A percentile compares a stretch with the other conserved stretches of the same genome.
These are phyloP conservation scores for Sophora flavescens DNA, from an alignment of 306 rosid genomes.

Conservation along the genomic window DNA sequence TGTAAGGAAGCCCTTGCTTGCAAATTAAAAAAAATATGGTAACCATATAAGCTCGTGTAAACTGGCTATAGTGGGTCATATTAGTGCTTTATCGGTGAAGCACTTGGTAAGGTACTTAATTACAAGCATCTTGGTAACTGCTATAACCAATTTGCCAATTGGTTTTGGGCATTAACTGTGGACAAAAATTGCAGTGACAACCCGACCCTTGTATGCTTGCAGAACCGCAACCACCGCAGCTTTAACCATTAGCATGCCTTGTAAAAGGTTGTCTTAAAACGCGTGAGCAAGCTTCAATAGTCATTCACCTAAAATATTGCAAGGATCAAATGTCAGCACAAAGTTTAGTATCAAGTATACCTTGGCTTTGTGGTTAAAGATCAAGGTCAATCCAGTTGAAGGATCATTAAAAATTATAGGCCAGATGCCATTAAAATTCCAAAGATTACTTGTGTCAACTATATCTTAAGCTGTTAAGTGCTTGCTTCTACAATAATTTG, in stretches of 20 bases:
- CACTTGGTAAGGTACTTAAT: too few relatives aligned
- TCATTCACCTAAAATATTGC: constrained; percentile 41
- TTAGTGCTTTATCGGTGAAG: too few relatives aligned
- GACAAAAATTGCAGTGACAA: constrained; percentile 1
- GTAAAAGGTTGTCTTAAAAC: constrained; percentile 1
- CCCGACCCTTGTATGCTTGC: background rate
- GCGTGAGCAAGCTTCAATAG: background rate
- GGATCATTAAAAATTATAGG: background rate
- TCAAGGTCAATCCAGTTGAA: background rate
- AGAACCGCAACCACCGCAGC: background rate
- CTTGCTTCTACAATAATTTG: constrained; percentile 10
- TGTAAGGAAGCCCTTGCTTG: too few relatives aligned
- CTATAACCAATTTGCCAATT: background rate
- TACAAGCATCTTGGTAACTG: constrained; percentile 7
- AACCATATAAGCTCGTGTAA: too few relatives aligned
- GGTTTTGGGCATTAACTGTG: background rate
- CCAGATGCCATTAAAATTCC: background rate
- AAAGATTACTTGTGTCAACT: background rate
- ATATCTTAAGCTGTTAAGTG: background rate
- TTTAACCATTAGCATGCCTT: background rate
- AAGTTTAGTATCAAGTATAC: background rate
- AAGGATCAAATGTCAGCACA: constrained; percentile 29
- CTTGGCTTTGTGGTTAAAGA: background rate
- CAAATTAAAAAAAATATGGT: too few relatives aligned
- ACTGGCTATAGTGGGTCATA: too few relatives aligned